phyloP scores from a whole-genome alignment of 1,284 basidiomycete species.

The Moesziomyces globuligerus region DNA sequence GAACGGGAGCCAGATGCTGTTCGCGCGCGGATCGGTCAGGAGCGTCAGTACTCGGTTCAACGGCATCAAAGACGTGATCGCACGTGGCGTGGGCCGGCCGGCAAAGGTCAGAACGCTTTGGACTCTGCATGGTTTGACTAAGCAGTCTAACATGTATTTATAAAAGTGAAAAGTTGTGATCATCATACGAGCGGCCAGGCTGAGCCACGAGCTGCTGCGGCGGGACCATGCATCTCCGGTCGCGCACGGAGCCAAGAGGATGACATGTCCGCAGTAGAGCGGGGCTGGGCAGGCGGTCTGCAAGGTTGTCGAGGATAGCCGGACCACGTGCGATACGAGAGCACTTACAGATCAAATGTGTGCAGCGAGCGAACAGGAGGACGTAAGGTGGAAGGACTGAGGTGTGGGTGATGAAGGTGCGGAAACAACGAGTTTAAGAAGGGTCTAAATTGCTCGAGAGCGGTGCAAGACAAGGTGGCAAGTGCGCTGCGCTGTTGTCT shows the following conservation, averaged over 20 bases:
- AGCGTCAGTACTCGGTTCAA: not conserved
- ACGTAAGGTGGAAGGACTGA: no score
- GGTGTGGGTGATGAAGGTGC: not conserved
- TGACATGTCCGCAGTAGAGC: no score
- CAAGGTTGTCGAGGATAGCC: not conserved
- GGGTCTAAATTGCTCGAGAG: not conserved
- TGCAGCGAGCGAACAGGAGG: no score
- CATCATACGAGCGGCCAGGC: slow-evolving; percentile 25
- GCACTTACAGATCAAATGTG: not conserved
- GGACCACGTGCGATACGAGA: not conserved
- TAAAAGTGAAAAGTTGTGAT: slow-evolving; percentile 50
- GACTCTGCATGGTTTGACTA: slow-evolving; percentile 42
- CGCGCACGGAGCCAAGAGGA: no score
- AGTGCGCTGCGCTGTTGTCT: slow-evolving; percentile 7
- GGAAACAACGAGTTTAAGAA: not conserved
- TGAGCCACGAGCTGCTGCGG: no score
- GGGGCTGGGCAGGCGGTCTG: not conserved
- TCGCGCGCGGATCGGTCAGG: no score
- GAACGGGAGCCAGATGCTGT: no score
- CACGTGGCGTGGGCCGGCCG: not conserved
- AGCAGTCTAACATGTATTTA: slow-evolving; percentile 55
- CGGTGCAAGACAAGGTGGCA: slow-evolving; percentile 9
- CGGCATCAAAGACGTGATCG: not conserved
- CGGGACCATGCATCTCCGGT: not conserved
- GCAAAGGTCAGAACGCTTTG: slow-evolving; percentile 35